A percentile compares a stretch with the other conserved stretches of the same genome.
Conservation (phyloP, 129 eudicot species). For the Tanacetum coccineum region DNA sequence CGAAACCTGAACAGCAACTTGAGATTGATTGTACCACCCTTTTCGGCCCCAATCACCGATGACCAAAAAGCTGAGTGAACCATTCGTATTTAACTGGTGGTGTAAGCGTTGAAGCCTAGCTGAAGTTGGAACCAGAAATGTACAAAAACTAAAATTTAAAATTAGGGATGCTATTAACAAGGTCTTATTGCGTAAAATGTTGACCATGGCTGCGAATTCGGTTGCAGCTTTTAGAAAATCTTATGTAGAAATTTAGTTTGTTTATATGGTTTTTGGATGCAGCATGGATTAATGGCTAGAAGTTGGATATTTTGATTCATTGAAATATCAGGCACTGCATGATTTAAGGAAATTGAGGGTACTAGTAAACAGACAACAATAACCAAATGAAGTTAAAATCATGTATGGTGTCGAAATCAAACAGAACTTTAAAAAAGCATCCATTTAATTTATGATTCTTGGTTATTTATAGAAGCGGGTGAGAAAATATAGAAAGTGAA, state of each 20-base stretch:
- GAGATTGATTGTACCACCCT: conserved; percentile 62
- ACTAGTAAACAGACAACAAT: neutral
- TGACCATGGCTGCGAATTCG: conserved; percentile 33
- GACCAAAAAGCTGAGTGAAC: conserved; percentile 56
- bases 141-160: conserved; percentile 14
- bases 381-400: conserved; percentile 1
- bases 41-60: conserved; percentile 79
- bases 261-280: conserved; percentile 23
- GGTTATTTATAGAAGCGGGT: conserved; percentile 1
- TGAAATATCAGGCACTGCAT: conserved; percentile 27
- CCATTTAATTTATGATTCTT: neutral
- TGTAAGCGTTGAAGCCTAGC: conserved; percentile 40
- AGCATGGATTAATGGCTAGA: conserved; percentile 15
- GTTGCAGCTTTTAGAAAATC: conserved; percentile 12
- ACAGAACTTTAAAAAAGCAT: conserved; percentile 1
- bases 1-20: conserved; percentile 54
- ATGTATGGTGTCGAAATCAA: conserved; percentile 13
- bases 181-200: conserved; percentile 29
- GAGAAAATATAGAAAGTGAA: neutral
- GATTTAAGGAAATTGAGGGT: conserved; percentile 21
- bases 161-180: conserved; percentile 25
- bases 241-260: conserved; percentile 6
- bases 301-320: conserved; percentile 15
- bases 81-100: conserved; percentile 43
- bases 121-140: conserved; percentile 19